Percentiles rank a stretch among this genome's conserved stretches.
These are phyloP conservation scores for Coniochaeta hoffmannii DNA, from an alignment of 2,329 filamentous ascomycete species.

Conservation along the genomic window DNA sequence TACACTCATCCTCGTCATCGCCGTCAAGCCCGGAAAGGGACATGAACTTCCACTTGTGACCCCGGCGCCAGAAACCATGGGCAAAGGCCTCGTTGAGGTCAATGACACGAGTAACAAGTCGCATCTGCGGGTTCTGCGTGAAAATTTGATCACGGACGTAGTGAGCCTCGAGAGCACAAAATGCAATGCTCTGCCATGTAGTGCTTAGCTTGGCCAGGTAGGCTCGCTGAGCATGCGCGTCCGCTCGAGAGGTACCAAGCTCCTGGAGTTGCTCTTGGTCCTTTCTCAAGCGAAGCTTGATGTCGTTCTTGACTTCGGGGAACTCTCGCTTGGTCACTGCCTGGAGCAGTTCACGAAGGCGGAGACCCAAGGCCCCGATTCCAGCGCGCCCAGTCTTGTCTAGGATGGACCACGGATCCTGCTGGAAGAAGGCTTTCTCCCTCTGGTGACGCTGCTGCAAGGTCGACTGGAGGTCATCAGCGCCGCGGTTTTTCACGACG, in stretches of 20 bases:
- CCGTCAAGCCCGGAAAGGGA: not conserved
- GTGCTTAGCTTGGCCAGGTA: constrained; percentile 26
- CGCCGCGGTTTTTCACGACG: constrained; percentile 39
- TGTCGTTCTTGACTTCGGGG: constrained; percentile 23
- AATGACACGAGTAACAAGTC: constrained; percentile 30
- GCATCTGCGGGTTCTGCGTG: constrained; percentile 14
- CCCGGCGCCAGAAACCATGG: constrained; percentile 16
- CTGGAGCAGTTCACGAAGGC: constrained; percentile 25
- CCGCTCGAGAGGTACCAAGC: constrained; percentile 22
- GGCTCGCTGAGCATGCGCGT: constrained; percentile 22
- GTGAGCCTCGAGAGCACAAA: constrained; percentile 24
- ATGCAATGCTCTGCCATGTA: constrained; percentile 19
- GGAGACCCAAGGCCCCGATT: constrained; percentile 23
- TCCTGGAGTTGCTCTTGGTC: constrained; percentile 11
- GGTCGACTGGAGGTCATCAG: constrained; percentile 28
- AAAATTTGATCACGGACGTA: constrained; percentile 26
- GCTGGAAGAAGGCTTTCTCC: constrained; percentile 30
- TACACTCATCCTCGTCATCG: constrained; percentile 1
- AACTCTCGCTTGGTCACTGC: constrained; percentile 28
- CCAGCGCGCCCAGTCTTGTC: constrained; percentile 21
- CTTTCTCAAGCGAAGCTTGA: constrained; percentile 4
- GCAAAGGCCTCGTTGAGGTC: constrained; percentile 29
- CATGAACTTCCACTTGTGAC: constrained; percentile 20
- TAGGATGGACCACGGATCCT: constrained; percentile 26
- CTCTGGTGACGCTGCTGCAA: constrained; percentile 20